Conservation (phyloP, 805 yeast species). For the Barnettozyma wickerhamii region DNA sequence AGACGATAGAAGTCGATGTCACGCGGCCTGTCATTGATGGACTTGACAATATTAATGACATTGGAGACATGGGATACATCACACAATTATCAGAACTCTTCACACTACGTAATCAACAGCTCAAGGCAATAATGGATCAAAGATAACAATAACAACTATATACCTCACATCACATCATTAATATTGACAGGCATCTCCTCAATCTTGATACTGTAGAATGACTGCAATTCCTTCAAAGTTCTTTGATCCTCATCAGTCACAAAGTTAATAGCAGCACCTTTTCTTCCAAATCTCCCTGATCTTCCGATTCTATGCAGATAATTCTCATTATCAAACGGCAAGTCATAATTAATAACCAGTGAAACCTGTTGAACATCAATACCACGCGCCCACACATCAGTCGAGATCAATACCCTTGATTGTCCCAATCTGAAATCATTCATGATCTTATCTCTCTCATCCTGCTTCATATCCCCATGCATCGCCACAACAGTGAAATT, state of each 20-base stretch:
- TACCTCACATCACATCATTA: slow-evolving; percentile 35
- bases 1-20: slow-evolving; percentile 21
- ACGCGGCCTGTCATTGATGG: slow-evolving; percentile 16
- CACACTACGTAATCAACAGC: slow-evolving; percentile 18
- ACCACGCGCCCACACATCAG: slow-evolving; percentile 98
- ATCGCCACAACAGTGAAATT: slow-evolving; percentile 92
- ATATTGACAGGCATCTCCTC: slow-evolving; percentile 78
- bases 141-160: neutral
- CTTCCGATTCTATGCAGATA: slow-evolving; percentile 97
- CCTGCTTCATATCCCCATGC: slow-evolving; percentile 97
- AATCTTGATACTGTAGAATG: slow-evolving; percentile 68
- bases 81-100: slow-evolving; percentile 18
- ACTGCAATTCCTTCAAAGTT: slow-evolving; percentile 69
- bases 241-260: slow-evolving; percentile 76
- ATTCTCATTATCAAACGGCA: slow-evolving; percentile 91
- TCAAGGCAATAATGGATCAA: slow-evolving; percentile 9
- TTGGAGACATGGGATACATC: slow-evolving; percentile 13
- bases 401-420: slow-evolving; percentile 89
- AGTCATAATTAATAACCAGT: slow-evolving; percentile 89
- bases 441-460: slow-evolving; percentile 93
- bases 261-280: slow-evolving; percentile 96
- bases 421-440: slow-evolving; percentile 91
- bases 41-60: slow-evolving; percentile 6
- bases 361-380: slow-evolving; percentile 98
- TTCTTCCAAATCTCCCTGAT: slow-evolving; percentile 97